phyloP scores from a whole-genome alignment of 2,329 filamentous ascomycete genomes.

The Dryadomyces sulphureus region DNA sequence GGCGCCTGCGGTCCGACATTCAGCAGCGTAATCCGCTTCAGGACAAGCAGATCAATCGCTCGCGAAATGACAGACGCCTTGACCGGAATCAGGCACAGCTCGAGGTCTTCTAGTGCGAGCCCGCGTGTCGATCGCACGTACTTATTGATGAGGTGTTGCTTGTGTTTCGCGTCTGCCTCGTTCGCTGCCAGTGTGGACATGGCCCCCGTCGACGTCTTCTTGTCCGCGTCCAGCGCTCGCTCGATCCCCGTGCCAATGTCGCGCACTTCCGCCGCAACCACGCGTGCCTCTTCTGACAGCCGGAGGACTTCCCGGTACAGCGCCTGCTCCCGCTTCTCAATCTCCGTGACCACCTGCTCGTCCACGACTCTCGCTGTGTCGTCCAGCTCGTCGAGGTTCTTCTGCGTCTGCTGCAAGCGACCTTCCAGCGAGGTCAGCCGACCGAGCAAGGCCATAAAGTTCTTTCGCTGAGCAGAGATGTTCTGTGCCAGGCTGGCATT shows the following conservation, averaged over 20 bases:
- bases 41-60: conserved; percentile 39
- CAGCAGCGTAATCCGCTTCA: conserved; percentile 44
- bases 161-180: background rate
- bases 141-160: conserved; percentile 22
- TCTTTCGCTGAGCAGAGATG: conserved; percentile 17
- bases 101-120: conserved; percentile 36
- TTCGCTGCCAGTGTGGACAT: background rate
- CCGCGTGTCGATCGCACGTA: conserved; percentile 46
- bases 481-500: conserved; percentile 9
- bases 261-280: conserved; percentile 22
- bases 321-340: conserved; percentile 16
- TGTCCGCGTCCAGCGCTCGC: background rate
- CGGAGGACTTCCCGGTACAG: conserved; percentile 18
- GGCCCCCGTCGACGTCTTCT: background rate
- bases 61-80: conserved; percentile 40
- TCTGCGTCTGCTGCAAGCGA: conserved; percentile 15
- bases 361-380: conserved; percentile 15
- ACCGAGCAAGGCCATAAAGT: conserved; percentile 19
- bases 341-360: conserved; percentile 10
- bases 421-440: conserved; percentile 19
- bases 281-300: conserved; percentile 20
- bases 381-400: conserved; percentile 9
- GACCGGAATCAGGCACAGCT: conserved; percentile 43
- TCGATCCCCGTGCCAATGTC: conserved; percentile 16
- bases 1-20: conserved; percentile 47